Evolutionary conservation across 2,329 filamentous ascomycete species (phyloP).

Genomic region (Microsporum audouinii): DNA sequence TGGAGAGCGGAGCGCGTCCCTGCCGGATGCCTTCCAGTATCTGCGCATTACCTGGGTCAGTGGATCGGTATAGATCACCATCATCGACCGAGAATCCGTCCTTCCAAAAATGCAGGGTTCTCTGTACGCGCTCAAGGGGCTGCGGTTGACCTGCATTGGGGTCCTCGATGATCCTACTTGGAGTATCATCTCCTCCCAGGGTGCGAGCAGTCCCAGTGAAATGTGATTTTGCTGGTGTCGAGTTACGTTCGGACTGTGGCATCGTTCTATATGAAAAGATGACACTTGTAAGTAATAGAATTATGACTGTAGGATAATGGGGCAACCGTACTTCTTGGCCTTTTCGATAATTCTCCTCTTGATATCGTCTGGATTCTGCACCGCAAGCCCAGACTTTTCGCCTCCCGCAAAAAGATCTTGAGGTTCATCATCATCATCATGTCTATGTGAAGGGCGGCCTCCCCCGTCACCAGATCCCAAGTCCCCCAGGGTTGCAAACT

Average conservation of each 20-base stretch:
- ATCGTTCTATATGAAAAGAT: slow-evolving; percentile 6
- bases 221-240: slow-evolving; percentile 31
- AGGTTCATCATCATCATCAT: slow-evolving; percentile 34
- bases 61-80: slow-evolving; percentile 50
- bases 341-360: slow-evolving; percentile 42
- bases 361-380: slow-evolving; percentile 51
- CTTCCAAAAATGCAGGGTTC: slow-evolving; percentile 53
- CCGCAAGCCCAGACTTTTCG: slow-evolving; percentile 57
- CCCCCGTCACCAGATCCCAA: slow-evolving; percentile 23
- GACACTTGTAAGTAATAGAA: background rate
- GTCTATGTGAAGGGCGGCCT: slow-evolving; percentile 27
- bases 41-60: slow-evolving; percentile 51
- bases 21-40: slow-evolving; percentile 53
- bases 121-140: slow-evolving; percentile 41
- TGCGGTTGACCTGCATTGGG: slow-evolving; percentile 32
- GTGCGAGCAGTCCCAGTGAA: slow-evolving; percentile 53
- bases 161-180: slow-evolving; percentile 46
- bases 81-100: slow-evolving; percentile 58
- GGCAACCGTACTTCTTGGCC: slow-evolving; percentile 27
- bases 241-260: slow-evolving; percentile 31
- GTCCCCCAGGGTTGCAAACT: slow-evolving; percentile 39
- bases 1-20: slow-evolving; percentile 50
- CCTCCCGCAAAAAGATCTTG: slow-evolving; percentile 54
- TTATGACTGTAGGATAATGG: background rate
- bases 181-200: slow-evolving; percentile 53